Base-by-base conservation (phyloP, 805 yeast species). In the Lachancea nothofagi region DNA sequence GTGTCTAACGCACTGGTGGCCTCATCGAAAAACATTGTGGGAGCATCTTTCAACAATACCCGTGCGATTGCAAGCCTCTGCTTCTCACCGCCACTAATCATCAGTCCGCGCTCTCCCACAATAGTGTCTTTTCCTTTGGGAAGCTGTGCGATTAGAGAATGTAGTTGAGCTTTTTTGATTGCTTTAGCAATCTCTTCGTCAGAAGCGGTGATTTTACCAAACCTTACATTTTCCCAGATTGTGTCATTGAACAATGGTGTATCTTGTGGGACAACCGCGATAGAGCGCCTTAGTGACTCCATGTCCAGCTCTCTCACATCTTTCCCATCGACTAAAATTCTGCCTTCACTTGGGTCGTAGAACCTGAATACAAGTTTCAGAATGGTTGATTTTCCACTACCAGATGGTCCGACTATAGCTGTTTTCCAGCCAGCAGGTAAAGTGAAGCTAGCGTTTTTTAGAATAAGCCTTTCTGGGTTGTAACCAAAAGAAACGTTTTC, bases 71-170 rank as follows among this genome's bases (percentile, higher is more conserved):
- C 97, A 30, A 93, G 69, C 46, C 98, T 69, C 64, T 93, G 98
- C 59, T 93, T 89, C 60, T 93, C 98, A 45, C 98, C 98, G n/a
- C 98, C 98, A 19, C 96, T 87, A 33, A 93, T 89, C 98, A 93
- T 93, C 74, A 93, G 73, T n/a, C 98, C 98, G 56, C 94, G 70
- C 61, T 93, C 98, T 35, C 98, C 98, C 13, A 93, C 98, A 42
- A 85, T 70, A 0, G 97, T 93, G 21, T 82, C 69, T 29, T 75
- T 67, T 1, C 97, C 96, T 10, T 84, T 83, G 0, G 98, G 97
- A 33, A 93, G 63, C 31, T 80, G 84, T 5, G 60, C 50, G 12
- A 90, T 71, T 33, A 90, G 65, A 18, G 64, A 59, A 45, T 75
- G 75, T 45, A 90, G 69, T 51, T 83, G 80, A 3, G 95, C 95